Conservation (phyloP, 257 asterid genomes). For the Solanum medicagineum region DNA sequence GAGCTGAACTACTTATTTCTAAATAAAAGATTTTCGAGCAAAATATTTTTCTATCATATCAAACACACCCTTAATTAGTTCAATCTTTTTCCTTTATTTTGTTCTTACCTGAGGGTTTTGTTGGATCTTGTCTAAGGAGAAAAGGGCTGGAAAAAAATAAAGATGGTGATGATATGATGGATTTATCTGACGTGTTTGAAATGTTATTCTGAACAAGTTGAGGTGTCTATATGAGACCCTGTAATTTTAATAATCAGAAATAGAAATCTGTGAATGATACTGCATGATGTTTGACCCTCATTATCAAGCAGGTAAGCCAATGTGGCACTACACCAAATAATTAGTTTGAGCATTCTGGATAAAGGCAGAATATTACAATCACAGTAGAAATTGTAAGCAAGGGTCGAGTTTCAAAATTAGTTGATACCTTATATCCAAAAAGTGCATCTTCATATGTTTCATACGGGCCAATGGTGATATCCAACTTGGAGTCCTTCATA, state of each 20-base stretch:
- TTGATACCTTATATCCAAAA: conserved; percentile 87
- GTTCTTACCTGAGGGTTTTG: background rate
- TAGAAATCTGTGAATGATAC: background rate
- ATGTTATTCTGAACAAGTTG: background rate
- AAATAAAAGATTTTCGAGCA: background rate
- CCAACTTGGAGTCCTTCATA: conserved; percentile 21
- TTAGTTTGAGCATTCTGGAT: background rate
- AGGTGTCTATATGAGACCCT: background rate
- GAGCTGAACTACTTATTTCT: background rate
- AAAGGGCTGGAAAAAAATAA: background rate
- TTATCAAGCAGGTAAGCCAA: background rate
- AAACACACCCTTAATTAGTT: background rate
- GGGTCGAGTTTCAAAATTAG: background rate
- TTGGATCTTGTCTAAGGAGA: background rate
- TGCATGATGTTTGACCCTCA: background rate
- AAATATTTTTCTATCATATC: background rate
- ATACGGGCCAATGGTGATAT: conserved; percentile 89
- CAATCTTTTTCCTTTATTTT: background rate
- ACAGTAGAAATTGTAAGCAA: background rate
- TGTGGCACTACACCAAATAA: background rate
- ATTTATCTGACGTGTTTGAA: background rate
- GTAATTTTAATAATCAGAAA: background rate
- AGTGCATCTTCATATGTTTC: conserved; percentile 92
- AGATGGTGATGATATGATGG: background rate
- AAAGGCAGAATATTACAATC: background rate